Percentiles rank a stretch among this genome's conserved stretches.
These are phyloP conservation scores for Gnaphalium uliginosum DNA, from an alignment of 129 eudicot genomes.

Conservation along the genomic window DNA sequence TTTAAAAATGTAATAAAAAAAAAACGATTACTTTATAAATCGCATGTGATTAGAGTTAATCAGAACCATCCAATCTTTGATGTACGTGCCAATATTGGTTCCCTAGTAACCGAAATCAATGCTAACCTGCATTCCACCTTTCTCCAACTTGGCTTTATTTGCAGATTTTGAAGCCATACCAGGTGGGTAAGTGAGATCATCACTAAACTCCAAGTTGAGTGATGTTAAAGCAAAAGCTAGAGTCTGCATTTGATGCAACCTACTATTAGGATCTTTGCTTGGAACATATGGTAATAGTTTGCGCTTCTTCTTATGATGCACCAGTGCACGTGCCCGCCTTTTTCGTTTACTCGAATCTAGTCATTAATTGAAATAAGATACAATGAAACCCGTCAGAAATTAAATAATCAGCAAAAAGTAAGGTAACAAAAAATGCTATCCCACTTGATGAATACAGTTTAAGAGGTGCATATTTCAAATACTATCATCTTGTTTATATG, in stretches of 20 bases:
- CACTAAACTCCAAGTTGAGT: constrained; percentile 38
- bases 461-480: too few relatives aligned
- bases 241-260: constrained; percentile 71
- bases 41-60: neutral
- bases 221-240: constrained; percentile 77
- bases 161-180: constrained; percentile 33
- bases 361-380: neutral
- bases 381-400: neutral
- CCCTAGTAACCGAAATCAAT: neutral
- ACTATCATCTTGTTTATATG: too few relatives aligned
- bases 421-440: neutral
- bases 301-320: constrained; percentile 37
- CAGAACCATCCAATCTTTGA: neutral
- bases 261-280: constrained; percentile 34
- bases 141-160: constrained; percentile 26
- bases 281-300: constrained; percentile 36
- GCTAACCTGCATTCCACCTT: constrained; percentile 53
- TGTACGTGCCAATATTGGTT: too few relatives aligned
- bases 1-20: too few relatives aligned
- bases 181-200: constrained; percentile 36
- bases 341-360: constrained; percentile 41
- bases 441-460: too few relatives aligned
- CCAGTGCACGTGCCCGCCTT: constrained; percentile 21
- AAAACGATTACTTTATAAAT: too few relatives aligned
- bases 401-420: neutral